phyloP scores from a whole-genome alignment of 208 protist genomes.

The Leishmania tropica region DNA sequence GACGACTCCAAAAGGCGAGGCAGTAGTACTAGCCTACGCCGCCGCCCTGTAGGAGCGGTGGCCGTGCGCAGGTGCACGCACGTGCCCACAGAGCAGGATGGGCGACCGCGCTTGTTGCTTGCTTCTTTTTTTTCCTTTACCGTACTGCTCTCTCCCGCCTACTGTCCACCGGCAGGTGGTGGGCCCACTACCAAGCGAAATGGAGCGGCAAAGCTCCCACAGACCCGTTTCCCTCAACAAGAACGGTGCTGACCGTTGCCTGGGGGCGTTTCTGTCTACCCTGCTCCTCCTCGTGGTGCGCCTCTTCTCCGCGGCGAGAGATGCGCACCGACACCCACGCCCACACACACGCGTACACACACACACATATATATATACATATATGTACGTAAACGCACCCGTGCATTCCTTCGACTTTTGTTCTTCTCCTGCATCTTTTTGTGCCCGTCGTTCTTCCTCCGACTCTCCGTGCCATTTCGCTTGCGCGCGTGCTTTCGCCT shows the following conservation, averaged over 20 bases:
- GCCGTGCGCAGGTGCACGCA: not conserved
- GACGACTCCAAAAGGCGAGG: constrained; percentile 16
- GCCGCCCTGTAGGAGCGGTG: constrained; percentile 23
- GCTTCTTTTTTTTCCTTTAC: not conserved
- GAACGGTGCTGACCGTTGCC: not conserved
- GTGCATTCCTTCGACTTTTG: not conserved
- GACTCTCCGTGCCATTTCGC: not conserved
- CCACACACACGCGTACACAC: too few species aligned
- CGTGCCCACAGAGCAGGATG: not conserved
- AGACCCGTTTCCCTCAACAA: not conserved
- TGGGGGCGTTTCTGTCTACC: not conserved
- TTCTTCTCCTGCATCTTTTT: not conserved
- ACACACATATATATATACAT: too few species aligned
- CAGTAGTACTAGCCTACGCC: constrained; percentile 53
- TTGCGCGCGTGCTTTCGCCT: not conserved
- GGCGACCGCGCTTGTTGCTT: not conserved
- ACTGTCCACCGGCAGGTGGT: not conserved
- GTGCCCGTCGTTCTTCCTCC: not conserved
- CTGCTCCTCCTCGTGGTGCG: not conserved
- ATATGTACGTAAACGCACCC: not conserved
- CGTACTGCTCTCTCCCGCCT: not conserved
- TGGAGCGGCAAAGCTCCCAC: not conserved
- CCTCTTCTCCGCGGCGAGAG: not conserved
- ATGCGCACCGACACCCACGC: not conserved
- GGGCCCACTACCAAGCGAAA: not conserved